phyloP scores from a whole-genome alignment of 495 filamentous ascomycete genomes.

The Xylaria telfairii region DNA sequence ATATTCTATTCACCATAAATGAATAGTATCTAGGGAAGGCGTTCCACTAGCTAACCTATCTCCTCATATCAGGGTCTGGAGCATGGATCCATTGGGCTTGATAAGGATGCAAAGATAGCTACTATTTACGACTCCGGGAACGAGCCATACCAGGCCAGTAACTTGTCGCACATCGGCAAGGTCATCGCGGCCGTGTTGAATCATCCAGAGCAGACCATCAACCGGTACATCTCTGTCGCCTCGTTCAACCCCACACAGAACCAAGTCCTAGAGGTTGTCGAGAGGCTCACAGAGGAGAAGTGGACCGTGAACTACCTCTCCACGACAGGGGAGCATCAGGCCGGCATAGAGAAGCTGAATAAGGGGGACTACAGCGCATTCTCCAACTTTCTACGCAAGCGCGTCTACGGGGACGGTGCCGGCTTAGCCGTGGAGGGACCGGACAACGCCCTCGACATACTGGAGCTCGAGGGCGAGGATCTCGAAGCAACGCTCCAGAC shows the following conservation, averaged over 20 bases:
- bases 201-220: slow-evolving; percentile 60
- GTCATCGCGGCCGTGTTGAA: slow-evolving; percentile 56
- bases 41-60: neutral
- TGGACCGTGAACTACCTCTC: slow-evolving; percentile 43
- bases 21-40: neutral
- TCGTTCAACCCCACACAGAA: slow-evolving; percentile 61
- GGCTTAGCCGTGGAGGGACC: slow-evolving; percentile 43
- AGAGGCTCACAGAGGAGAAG: slow-evolving; percentile 54
- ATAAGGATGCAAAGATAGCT: slow-evolving; percentile 51
- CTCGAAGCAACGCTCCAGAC: slow-evolving; percentile 31
- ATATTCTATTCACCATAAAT: neutral
- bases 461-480: slow-evolving; percentile 40
- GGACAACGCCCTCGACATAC: slow-evolving; percentile 30
- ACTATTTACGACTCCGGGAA: slow-evolving; percentile 62
- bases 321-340: slow-evolving; percentile 52
- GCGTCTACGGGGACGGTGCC: slow-evolving; percentile 52
- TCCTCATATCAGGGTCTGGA: slow-evolving; percentile 44
- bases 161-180: slow-evolving; percentile 53
- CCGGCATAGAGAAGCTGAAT: slow-evolving; percentile 51
- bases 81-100: slow-evolving; percentile 43
- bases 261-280: slow-evolving; percentile 56
- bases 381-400: slow-evolving; percentile 44
- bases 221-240: slow-evolving; percentile 56
- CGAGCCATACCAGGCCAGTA: slow-evolving; percentile 54
- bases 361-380: slow-evolving; percentile 52